Base-by-base conservation (phyloP, 805 yeast species). In the Candida morakotiae region DNA sequence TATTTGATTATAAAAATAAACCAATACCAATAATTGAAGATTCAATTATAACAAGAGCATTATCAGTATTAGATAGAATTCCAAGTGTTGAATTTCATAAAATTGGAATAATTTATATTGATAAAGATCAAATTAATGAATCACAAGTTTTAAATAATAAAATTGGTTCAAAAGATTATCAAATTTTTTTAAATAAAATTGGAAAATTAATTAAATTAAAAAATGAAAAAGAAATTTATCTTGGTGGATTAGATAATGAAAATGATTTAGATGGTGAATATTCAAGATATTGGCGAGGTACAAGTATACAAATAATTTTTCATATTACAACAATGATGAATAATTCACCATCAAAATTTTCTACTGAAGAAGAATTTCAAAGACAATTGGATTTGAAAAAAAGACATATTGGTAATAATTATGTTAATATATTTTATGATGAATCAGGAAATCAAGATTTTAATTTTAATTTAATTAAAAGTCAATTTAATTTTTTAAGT, bases 391-490 rank as follows among this genome's bases (percentile, higher is more conserved):
- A 79, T 11, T 53, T 71, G 55, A 87, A 87, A 59, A 87, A 87
- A 58, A 64, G 88, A 38, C 96, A 87, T 54, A 83, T 87, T 44
- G 96, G 96, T 6, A 87, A 87, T 60, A 75, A 87, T 53, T 81
- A 78, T 55, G 93, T 87, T 39, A 84, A 82, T 51, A 77, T 87
- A 17, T 87, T 73, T 54, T 88, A 80, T 64, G 86, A 87, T 51
- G 95, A 87, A 48, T 77, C 87, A 2, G 71, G 68, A 5, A 11
- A 19, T 4, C 56, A 59, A 4, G 75, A 78, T 3, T 85, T 84
- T 59, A 77, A 81, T 42, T 83, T 85, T 63, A 83, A 83, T 48
- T 58, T 77, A 29, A 76, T 87, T 43, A 73, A 75, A 55, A 76
- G 87, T 9, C 95, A 87, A 59, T 87, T 87, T 69, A 87, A 83